phyloP scores from a whole-genome alignment of 495 filamentous ascomycete species.

The Trichodelitschia bisporula region DNA sequence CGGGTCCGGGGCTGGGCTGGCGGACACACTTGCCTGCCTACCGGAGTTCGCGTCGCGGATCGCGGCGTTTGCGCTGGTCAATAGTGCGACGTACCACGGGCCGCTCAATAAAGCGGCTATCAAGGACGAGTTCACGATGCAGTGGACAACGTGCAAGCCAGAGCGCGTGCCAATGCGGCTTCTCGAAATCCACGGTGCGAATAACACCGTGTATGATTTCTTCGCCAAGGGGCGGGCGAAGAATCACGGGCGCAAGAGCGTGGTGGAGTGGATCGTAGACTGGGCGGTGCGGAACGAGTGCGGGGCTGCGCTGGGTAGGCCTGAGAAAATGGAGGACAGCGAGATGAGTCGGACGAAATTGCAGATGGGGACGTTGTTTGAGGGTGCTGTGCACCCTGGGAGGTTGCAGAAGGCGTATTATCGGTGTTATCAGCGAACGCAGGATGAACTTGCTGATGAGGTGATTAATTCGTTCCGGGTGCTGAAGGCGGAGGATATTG shows the following conservation, averaged over 20 bases:
- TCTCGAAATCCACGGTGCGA: slow-evolving; percentile 5
- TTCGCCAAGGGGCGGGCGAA: not conserved
- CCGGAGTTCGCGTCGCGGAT: slow-evolving; percentile 21
- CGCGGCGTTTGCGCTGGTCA: slow-evolving; percentile 22
- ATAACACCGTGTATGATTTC: slow-evolving; percentile 3
- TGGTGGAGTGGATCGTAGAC: slow-evolving; percentile 1
- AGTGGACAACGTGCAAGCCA: not conserved
- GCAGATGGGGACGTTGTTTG: not conserved
- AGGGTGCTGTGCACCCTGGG: slow-evolving; percentile 2
- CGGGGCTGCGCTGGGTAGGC: not conserved
- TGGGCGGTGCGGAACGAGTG: slow-evolving; percentile 1
- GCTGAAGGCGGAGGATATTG: no score
- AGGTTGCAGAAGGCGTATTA: not conserved
- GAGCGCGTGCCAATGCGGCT: slow-evolving; percentile 1
- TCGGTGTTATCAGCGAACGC: not conserved
- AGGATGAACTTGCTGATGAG: no score
- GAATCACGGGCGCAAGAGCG: not conserved
- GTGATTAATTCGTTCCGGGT: no score
- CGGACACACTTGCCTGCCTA: slow-evolving; percentile 27
- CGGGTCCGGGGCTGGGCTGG: slow-evolving; percentile 34
- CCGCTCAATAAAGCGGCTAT: no score
- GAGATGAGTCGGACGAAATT: slow-evolving; percentile 1
- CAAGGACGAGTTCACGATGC: no score
- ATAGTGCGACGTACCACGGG: slow-evolving; percentile 13
- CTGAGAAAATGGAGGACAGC: no score